Base-by-base conservation (phyloP, 163 green algal genomes). In the Scenedesmus sp. region DNA sequence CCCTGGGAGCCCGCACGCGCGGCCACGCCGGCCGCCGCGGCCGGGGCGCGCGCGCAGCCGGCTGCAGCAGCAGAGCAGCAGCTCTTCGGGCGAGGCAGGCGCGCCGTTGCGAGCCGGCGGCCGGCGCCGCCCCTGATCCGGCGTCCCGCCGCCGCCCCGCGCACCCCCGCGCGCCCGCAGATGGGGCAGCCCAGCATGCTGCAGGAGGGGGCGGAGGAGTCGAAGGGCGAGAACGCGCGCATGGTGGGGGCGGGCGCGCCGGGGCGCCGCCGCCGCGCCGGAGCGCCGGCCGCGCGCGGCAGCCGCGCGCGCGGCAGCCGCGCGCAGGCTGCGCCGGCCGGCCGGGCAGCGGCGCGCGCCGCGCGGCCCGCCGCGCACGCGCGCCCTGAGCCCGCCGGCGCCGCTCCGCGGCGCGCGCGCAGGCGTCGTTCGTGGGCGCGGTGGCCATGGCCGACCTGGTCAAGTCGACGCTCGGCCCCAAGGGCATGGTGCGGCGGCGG, bases 361-460 rank as follows among this genome's bases (percentile, higher is more conserved):
- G n/a, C n/a, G n/a, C n/a, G n/a, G n/a, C n/a, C n/a, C n/a, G n/a
- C n/a, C n/a, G n/a, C n/a, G n/a, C n/a, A 3, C 4, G 26, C 22
- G 62, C 44, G 42, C 76, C 48, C 50, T 58, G 17, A n/a, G n/a
- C n/a, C n/a, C n/a, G n/a, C n/a, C n/a, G n/a, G n/a, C 39, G 34
- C 33, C 20, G n/a, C 54, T n/a, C n/a, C n/a, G n/a, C n/a, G n/a
- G n/a, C n/a, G n/a, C n/a, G n/a, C 20, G n/a, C 77, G 44, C 83
- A 97, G 93, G 85, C 92, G 0, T 94, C 91, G 9, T 99, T 99
- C 78, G 89, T 99, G 17, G 97, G 97, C 31, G 97, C 97, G n/a
- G 96, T 99, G 83, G 97, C 97, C 17, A 98, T 99, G 42, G 92
- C 95, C 50, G 97, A 99, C 83, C 88, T 99, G 10, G 94, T 99